These are phyloP conservation scores for Hygrocybe coccinea DNA, from an alignment of 768 basidiomycete genomes.

Conservation along the genomic window DNA sequence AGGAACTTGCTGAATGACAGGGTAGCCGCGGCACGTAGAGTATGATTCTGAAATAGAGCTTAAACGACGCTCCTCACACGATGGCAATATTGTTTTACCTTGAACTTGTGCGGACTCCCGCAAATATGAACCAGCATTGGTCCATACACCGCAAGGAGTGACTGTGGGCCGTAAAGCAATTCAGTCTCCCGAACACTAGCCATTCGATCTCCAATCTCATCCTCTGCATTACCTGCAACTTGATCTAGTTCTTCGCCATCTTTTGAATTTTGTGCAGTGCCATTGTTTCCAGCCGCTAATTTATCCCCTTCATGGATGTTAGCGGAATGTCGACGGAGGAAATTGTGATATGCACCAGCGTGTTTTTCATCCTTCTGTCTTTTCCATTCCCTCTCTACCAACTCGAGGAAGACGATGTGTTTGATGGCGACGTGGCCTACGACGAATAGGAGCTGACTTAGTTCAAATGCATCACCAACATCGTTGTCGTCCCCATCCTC, in stretches of 20 bases:
- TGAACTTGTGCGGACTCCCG: slow-evolving; percentile 85
- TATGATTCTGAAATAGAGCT: slow-evolving; percentile 57
- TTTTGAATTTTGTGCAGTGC: slow-evolving; percentile 43
- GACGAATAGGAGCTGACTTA: slow-evolving; percentile 91
- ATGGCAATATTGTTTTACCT: slow-evolving; percentile 48
- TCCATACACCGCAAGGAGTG: slow-evolving; percentile 79
- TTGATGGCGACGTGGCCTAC: slow-evolving; percentile 98
- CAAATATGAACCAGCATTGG: slow-evolving; percentile 89
- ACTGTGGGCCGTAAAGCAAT: slow-evolving; percentile 76
- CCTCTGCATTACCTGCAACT: slow-evolving; percentile 95
- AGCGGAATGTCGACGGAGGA: neutral
- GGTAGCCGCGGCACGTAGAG: slow-evolving; percentile 80
- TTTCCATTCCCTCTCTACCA: slow-evolving; percentile 95
- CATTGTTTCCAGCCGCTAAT: slow-evolving; percentile 36
- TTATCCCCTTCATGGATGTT: slow-evolving; percentile 50
- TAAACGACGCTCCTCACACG: neutral
- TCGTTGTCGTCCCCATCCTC: slow-evolving; percentile 41
- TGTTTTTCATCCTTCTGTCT: slow-evolving; percentile 88
- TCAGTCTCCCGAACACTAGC: slow-evolving; percentile 80
- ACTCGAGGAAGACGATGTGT: slow-evolving; percentile 92
- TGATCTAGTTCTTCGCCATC: slow-evolving; percentile 89
- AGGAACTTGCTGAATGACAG: slow-evolving; percentile 93
- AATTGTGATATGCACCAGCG: slow-evolving; percentile 46
- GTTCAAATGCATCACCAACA: slow-evolving; percentile 75
- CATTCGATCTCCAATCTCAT: slow-evolving; percentile 94